Conservation (phyloP, 1,139 yeast species). For the Kodamaea arcana region DNA sequence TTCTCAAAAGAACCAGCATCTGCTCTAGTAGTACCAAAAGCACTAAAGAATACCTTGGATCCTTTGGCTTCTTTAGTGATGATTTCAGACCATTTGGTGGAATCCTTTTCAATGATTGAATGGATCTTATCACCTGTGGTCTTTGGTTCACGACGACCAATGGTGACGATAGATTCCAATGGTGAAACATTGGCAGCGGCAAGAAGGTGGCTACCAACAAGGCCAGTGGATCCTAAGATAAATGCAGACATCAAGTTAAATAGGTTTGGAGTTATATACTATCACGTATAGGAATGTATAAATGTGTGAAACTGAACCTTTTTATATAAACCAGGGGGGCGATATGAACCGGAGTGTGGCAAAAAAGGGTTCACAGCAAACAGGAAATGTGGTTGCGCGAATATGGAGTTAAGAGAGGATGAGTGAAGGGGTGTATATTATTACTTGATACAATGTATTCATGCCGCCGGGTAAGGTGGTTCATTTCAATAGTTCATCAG, state of each 20-base stretch:
- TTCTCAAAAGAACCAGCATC: conserved; percentile 66
- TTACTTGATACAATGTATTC: too few relatives aligned
- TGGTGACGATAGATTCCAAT: conserved; percentile 33
- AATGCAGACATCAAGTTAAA: conserved; percentile 19
- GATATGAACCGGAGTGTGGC: too few relatives aligned
- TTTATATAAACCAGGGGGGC: too few relatives aligned
- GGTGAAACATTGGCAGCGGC: conserved; percentile 30
- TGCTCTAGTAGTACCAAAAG: conserved; percentile 72
- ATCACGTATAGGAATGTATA: too few relatives aligned
- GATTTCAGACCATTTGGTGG: conserved; percentile 37
- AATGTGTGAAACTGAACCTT: too few relatives aligned
- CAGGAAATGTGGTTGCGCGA: too few relatives aligned
- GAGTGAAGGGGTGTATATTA: too few relatives aligned
- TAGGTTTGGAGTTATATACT: too few relatives aligned
- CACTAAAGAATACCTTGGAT: conserved; percentile 46
- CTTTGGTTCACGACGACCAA: conserved; percentile 40
- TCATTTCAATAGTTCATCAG: too few relatives aligned
- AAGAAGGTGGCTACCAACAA: conserved; percentile 50
- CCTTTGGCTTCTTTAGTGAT: conserved; percentile 15
- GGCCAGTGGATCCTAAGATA: conserved; percentile 60
- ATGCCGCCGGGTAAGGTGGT: too few relatives aligned
- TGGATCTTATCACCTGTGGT: conserved; percentile 20
- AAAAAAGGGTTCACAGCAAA: too few relatives aligned
- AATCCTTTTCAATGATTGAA: conserved; percentile 33
- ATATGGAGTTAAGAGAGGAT: too few relatives aligned